Conservation (phyloP, 495 filamentous ascomycete species). For the Tuber umbilicatum region DNA sequence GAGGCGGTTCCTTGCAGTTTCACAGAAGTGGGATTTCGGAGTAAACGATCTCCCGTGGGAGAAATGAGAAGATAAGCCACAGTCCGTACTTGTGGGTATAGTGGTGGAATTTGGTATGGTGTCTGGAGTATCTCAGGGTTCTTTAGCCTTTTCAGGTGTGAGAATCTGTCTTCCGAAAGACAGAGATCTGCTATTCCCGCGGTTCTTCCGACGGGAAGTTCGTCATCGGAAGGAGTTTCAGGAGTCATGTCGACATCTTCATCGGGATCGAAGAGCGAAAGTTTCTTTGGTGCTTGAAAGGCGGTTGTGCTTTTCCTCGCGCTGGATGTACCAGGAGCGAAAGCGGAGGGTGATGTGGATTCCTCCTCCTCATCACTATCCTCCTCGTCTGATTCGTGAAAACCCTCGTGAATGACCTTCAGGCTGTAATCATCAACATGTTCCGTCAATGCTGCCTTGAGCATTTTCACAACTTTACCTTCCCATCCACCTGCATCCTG, state of each 20-base stretch:
- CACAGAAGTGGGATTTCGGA: constrained; percentile 48
- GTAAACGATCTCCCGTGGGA: background rate
- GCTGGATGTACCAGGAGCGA: background rate
- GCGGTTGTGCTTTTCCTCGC: background rate
- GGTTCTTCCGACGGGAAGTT: constrained; percentile 44
- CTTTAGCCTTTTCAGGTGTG: constrained; percentile 48
- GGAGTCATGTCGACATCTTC: constrained; percentile 40
- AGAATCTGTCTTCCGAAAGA: constrained; percentile 38
- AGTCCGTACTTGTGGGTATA: constrained; percentile 58
- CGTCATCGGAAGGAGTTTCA: constrained; percentile 26
- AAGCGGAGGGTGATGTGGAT: background rate
- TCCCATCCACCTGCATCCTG: too few relatives aligned
- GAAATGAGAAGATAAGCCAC: constrained; percentile 55
- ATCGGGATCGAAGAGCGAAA: constrained; percentile 8
- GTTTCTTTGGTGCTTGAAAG: constrained; percentile 15
- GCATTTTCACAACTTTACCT: too few relatives aligned
- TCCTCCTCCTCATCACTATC: background rate
- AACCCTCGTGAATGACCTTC: too few relatives aligned
- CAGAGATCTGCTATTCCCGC: constrained; percentile 50
- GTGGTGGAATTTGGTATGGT: constrained; percentile 54
- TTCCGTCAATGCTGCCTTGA: constrained; percentile 56
- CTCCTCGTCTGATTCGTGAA: constrained; percentile 51
- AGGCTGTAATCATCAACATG: constrained; percentile 57
- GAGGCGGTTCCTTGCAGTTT: constrained; percentile 50
- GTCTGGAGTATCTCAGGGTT: constrained; percentile 55